Evolutionary conservation across 2,329 filamentous ascomycete genomes (phyloP), one percentile per base, ranked within the genome.

Genomic region (Sarocladium oryzae): DNA sequence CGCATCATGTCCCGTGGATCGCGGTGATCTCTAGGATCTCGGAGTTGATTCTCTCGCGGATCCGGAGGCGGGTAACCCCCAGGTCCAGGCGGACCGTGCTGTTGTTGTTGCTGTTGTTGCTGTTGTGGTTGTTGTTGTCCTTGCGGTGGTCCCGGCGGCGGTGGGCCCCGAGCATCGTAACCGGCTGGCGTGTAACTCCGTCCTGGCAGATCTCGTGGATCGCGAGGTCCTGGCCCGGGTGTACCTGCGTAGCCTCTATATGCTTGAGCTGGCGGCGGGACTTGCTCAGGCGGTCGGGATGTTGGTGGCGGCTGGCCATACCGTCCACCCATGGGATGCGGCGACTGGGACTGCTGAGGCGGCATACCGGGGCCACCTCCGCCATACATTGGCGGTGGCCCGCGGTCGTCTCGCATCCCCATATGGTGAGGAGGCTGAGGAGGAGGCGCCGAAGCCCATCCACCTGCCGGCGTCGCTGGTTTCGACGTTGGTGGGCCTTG

Each of bases 171-270:
- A 6, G 52, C 55, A 24, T 77, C 73, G 51, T 75, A 76, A 2
- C 61, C 57, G 3, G 66, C 68, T 2, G 74, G 73, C 1, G 74
- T 76, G 57, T 73, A 76, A 57, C 71, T 75, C 18, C 74, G 69
- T 1, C 64, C 63, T 1, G 69, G 68, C 16, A 69, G 65, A 9
- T 74, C 69, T 54, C 68, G 56, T 7, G 57, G 68, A 53, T 76
- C 74, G 38, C 73, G 68, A 43, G 69, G 65, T 26, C 66, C 66
- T 10, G 71, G 70, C 2, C 62, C 69, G 2, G 74, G 69, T 3
- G 73, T 71, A 13, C 65, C 69, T 8, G 68, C 63, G 55, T 77
- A 77, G 6, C 73, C 69, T 18, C 67, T 56, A 55, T 75, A 77
- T 2, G 65, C 59, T 54, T 72, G 71, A 0, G 59, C 56, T 9